A percentile compares a stretch with the other conserved stretches of the same genome.
phyloP scores from a whole-genome alignment of 805 yeast species.

The Starmera amethionina region DNA sequence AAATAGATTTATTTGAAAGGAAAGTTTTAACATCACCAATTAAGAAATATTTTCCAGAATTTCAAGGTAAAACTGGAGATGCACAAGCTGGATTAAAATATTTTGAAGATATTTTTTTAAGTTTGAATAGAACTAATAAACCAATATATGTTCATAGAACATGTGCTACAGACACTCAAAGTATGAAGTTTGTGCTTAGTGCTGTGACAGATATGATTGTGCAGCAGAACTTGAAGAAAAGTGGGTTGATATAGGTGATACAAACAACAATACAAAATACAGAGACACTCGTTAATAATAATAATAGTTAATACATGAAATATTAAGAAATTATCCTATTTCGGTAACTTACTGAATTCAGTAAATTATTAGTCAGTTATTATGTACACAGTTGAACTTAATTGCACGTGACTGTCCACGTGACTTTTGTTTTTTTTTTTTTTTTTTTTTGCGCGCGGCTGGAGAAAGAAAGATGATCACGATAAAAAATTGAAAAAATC shows the following conservation, averaged over 20 bases:
- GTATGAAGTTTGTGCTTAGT: slow-evolving; percentile 82
- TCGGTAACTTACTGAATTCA: neutral
- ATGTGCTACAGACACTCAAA: slow-evolving; percentile 86
- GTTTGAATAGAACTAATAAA: slow-evolving; percentile 49
- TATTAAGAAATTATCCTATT: too few species aligned
- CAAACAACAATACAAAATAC: too few species aligned
- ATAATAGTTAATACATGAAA: too few species aligned
- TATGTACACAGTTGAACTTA: too few species aligned
- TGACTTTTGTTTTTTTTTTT: too few species aligned
- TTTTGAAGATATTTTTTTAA: slow-evolving; percentile 58
- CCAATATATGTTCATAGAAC: slow-evolving; percentile 90
- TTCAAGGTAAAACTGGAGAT: slow-evolving; percentile 53
- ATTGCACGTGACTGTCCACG: too few species aligned
- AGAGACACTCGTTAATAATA: too few species aligned
- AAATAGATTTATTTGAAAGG: slow-evolving; percentile 69
- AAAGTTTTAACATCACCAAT: slow-evolving; percentile 64
- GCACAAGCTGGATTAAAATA: slow-evolving; percentile 58
- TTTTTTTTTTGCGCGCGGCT: too few species aligned
- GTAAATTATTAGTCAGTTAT: neutral
- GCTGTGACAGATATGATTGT: slow-evolving; percentile 91
- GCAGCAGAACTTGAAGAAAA: slow-evolving; percentile 68
- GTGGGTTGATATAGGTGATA: slow-evolving; percentile 54
- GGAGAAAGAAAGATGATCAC: too few species aligned
- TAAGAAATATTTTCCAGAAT: slow-evolving; percentile 68
- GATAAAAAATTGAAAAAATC: too few species aligned